Evolutionary conservation across 108 stramenopile species (phyloP), one percentile per base, ranked within the genome.

Genomic region (Schizochytrium sp.): DNA sequence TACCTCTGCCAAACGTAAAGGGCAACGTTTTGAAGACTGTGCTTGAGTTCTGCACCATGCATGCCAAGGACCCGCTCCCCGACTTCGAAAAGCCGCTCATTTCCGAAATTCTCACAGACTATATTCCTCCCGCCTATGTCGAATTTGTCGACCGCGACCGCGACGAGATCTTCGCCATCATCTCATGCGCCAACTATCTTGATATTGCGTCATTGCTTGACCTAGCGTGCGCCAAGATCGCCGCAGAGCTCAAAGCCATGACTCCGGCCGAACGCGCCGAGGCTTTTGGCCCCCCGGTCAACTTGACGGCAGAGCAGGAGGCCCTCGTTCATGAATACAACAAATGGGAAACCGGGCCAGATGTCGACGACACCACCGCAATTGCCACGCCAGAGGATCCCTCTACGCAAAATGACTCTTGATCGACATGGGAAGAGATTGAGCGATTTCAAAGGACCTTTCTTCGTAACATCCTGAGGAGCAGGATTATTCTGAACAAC

Each of bases 11-110:
- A 60, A 98, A 99, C 88, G 98, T 99, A 91, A 99, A 98, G 95
- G 92, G 96, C 41, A 89, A 93, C 89, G 97, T 98, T 44, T 94
- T 99, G 47, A 89, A 93, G 19, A 98, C 98, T 94, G 97, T 99
- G 28, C 98, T 99, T 89, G 98, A 98, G 92, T 99, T 97, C 92
- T 97, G 97, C 92, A 90, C 95, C 60, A 98, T 98, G 90, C 93
- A 83, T 34, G 45, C 51, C 23, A 23, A 90, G 16, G 89, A 99
- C 91, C 97, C 98, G 72, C 98, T 99, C 98, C 96, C 96, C 51
- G 98, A 99, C 88, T 99, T 99, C 88, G 98, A 99, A 90, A 99
- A 98, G 51, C 99, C 99, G 5, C 94, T 99, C 90, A 98, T 97
- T 92, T 95, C 95, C 55, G 94, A 96, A 19, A 93, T 94, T 90